Evolutionary conservation across 176 grass and related monocot species (phyloP), one percentile per base, ranked within the genome.

Genomic region (Alopecurus myosuroides): DNA sequence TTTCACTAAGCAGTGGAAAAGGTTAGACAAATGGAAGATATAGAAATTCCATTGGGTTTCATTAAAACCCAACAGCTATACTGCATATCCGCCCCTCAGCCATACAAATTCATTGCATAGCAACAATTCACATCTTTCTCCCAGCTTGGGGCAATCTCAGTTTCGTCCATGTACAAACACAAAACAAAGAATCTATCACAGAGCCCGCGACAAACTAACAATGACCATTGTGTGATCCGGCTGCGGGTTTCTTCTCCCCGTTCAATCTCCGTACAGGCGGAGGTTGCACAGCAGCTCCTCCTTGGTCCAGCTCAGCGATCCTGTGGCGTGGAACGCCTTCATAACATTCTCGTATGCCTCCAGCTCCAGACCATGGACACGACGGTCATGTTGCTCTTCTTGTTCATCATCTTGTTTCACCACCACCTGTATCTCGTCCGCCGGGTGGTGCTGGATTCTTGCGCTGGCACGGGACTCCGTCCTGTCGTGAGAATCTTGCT

Each of bases 301-400:
- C 84, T 92, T 86, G 83, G 90, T 77, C 95, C 92, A 97, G 39
- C 72, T 92, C 36, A 97, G 56, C 60, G 77, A 60, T 14, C 92
- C 90, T 26, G 79, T 83, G 7, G 88, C 88, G 80, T 94, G 82
- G 55, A 97, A 90, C 46, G 84, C 92, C 85, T 62, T 73, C 84
- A 89, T 89, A 31, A 87, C 88, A n/a, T 62, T 29, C 6, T 10
- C 41, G 76, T 97, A 97, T 22, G 90, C 92, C 68, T 92, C 67
- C 80, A 94, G 63, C 71, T 90, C 86, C 78, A 92, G 70, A 10
- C 18, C 49, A 68, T 89, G 92, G 61, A 75, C 39, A 37, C 65
- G 34, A 11, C 5, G 34, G 4, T 69, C 65, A 69, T 69, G 34
- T 3, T 40, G 35, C 35, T 40, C 65, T 2, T 22, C 35, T 64